Base-by-base conservation (phyloP, 176 grass and related monocot species). In the Eleusine coracana region DNA sequence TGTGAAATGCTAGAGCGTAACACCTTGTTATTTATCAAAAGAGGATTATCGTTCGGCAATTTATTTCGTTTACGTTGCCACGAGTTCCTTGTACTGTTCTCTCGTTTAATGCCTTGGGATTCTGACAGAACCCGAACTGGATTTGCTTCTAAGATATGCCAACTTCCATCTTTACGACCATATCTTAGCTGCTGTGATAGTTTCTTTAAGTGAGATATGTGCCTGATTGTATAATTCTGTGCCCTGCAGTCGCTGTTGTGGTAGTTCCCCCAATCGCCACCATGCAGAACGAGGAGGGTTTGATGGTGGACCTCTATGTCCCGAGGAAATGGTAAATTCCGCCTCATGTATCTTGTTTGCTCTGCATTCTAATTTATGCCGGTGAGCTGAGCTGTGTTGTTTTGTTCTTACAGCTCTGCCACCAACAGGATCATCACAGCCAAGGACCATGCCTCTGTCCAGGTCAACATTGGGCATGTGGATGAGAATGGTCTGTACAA, bases 371-470 rank as follows among this genome's bases (percentile, higher is more conserved):
- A 51, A 23, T n/a, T 58, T 37, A 45, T 40, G n/a, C 10, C 0
- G 44, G 10, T 29, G 0, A 40, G 14, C 39, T 56, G 54, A 82
- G 40, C 6, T 6, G 36, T 12, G 25, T 10, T 66, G 17, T 61
- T 64, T 3, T 37, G 25, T 7, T 73, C 59, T 44, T 92, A 80
- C 82, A 95, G 93, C 74, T 95, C 90, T 52, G 93, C 87, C 29
- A 95, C 93, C 5, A 95, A 95, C 79, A 95, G 88, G 88, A 90
- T 90, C 68, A 90, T 90, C 83, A 90, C 73, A 7, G 79, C 88
- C 78, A 90, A 90, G 85, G 93, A 95, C 50, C 93, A 95, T 16
- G 93, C 93, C 18, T 95, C 93, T 48, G 93, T 95, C 61, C 93
- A 95, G 83, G 86, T 95, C 82, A 95, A 92, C 75, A 77, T 95